Evolutionary conservation across 345 rosid genomes (phyloP), one percentile per base, ranked within the genome.

Genomic region (Salix purpurea): DNA sequence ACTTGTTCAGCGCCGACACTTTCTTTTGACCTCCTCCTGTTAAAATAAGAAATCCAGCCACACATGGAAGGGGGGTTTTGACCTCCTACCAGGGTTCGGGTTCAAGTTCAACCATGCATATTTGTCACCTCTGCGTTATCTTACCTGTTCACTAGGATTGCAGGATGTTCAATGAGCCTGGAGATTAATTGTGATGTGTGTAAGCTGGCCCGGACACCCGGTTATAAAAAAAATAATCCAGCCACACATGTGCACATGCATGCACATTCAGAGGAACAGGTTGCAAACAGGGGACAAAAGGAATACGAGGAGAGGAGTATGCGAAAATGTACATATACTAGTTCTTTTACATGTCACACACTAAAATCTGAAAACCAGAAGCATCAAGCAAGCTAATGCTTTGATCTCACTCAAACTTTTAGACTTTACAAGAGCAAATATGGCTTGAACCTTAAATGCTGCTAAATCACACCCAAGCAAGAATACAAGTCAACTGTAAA

Each of bases 401-500:
- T 67, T 9, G 75, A 79, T 70, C 71, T 78, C 74, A 69, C 79
- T 77, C 80, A 65, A 74, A 79, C 81, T 69, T 14, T 48, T 37
- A 23, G 58, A 79, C 83, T 83, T 76, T 80, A 85, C 84, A 85
- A 73, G 70, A 24, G 75, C 73, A 82, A 73, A 85, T 73, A 64
- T 73, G 76, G 72, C 71, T 82, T 77, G 73, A 76, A 75, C 67
- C 79, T 77, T 64, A 71, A 80, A 67, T 37, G 76, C 83, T 78
- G 76, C 83, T 78, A 84, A 81, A 83, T 75, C 80, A 84, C 85
- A 80, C 39, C 62, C 83, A 79, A 80, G 71, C 79, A 85, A 78
- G 82, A 78, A 78, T 80, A 46, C 16, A 44, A 52, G 67, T 69
- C 69, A 72, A 62, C 71, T 61, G 80, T 62, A 52, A 32, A 74